Base-by-base conservation (phyloP, 2,329 filamentous ascomycete species). In the Nemania diffusa region DNA sequence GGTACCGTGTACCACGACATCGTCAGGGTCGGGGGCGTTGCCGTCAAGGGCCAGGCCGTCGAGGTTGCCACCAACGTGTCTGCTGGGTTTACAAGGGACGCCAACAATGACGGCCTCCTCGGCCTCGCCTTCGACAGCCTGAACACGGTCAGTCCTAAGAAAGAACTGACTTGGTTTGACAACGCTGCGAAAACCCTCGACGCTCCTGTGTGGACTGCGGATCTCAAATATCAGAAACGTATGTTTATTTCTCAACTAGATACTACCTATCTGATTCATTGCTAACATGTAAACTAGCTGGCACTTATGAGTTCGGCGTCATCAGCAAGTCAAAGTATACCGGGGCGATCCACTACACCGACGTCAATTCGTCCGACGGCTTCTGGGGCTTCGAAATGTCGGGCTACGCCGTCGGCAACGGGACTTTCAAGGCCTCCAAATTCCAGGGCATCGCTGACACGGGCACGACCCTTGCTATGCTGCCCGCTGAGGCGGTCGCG, bases 401-500 rank as follows among this genome's bases (percentile, higher is more conserved):
- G 26, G 72, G 72, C 62, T 68, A 68, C 64, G 67, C 65, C n/a
- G 64, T 79, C 56, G 75, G 71, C 15, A 64, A 64, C 29, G 44
- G 52, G 6, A 42, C 59, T 7, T 64, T 64, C 44, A 26, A 34
- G 5, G 2, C 29, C 20, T 1, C 44, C 22, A 5, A 40, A 5
- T 64, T 69, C 52, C 17, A 53, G 15, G 84, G 84, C 20, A 88
- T 89, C 67, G 84, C 84, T 17, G 87, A 90, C 77, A 89, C 87
- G 8, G 87, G 87, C 62, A 88, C 87, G 7, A 86, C 87, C 17
- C 81, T 90, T 61, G 81, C 60, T 79, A 86, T 65, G 80, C 83
- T 69, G 74, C 79, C 52, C 70, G 78, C 7, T 1, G 8, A 20
- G 3, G 77, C 88, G 37, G 84, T 84, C 27, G 69, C 77, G 27